phyloP scores from a whole-genome alignment of 2,329 filamentous ascomycete genomes.

The Beauveria pseudobassiana region DNA sequence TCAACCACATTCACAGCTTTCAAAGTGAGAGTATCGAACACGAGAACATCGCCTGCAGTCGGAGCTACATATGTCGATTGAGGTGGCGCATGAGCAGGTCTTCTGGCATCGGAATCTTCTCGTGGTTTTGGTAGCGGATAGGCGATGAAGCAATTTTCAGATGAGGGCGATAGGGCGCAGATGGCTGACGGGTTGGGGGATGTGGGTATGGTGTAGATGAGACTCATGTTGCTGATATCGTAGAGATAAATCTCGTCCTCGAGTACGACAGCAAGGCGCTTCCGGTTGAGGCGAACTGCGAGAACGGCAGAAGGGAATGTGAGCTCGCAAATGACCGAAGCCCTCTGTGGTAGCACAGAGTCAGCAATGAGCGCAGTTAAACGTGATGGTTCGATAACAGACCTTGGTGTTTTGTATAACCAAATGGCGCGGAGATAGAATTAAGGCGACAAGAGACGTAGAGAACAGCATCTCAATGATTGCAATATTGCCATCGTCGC shows the following conservation, averaged over 20 bases:
- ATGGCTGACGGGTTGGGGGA: slow-evolving; percentile 90
- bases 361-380: slow-evolving; percentile 15
- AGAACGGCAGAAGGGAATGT: slow-evolving; percentile 96
- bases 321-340: slow-evolving; percentile 91
- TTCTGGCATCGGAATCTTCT: slow-evolving; percentile 48
- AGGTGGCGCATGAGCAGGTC: slow-evolving; percentile 79
- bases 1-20: slow-evolving; percentile 95
- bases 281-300: slow-evolving; percentile 87
- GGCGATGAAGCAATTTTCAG: slow-evolving; percentile 90
- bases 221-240: slow-evolving; percentile 97
- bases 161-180: slow-evolving; percentile 86
- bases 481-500: slow-evolving; percentile 88
- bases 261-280: slow-evolving; percentile 84
- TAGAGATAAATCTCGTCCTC: slow-evolving; percentile 98
- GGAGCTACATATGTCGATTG: slow-evolving; percentile 69
- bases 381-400: slow-evolving; percentile 20
- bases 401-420: slow-evolving; percentile 98
- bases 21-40: slow-evolving; percentile 83
- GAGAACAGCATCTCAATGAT: slow-evolving; percentile 99
- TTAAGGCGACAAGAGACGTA: slow-evolving; percentile 88
- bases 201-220: slow-evolving; percentile 85
- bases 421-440: slow-evolving; percentile 82
- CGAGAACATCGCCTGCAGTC: slow-evolving; percentile 83
- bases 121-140: slow-evolving; percentile 77
- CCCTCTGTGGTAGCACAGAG: slow-evolving; percentile 35